Evolutionary conservation across 306 rosid species (phyloP).

Genomic region (Adenanthera pavonina): DNA sequence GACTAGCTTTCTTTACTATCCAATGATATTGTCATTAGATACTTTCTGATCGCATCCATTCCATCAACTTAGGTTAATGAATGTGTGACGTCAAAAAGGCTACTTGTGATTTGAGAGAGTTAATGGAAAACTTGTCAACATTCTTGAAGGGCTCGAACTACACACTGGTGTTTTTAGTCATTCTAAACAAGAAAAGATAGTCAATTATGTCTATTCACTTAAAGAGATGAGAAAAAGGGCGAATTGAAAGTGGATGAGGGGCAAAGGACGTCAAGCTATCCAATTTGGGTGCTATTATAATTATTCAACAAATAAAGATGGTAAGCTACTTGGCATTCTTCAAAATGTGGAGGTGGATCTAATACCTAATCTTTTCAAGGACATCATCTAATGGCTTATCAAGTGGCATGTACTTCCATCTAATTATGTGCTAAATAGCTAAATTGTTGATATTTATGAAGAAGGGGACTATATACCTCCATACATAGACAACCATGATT

Average conservation of each 20-base stretch:
- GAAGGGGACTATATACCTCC: constrained; percentile 99
- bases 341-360: constrained; percentile 63
- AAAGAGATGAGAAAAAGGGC: constrained; percentile 78
- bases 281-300: constrained; percentile 98
- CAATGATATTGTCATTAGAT: constrained; percentile 64
- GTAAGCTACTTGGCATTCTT: constrained; percentile 93
- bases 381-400: constrained; percentile 84
- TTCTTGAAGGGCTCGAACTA: constrained; percentile 90
- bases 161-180: constrained; percentile 84
- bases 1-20: constrained; percentile 92
- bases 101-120: constrained; percentile 76
- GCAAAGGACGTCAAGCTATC: constrained; percentile 92
- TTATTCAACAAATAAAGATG: constrained; percentile 81
- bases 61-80: constrained; percentile 74
- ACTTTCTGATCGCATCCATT: constrained; percentile 77
- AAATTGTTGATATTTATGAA: constrained; percentile 90
- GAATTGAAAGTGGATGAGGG: constrained; percentile 96
- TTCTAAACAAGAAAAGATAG: constrained; percentile 85
- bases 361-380: constrained; percentile 85
- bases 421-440: constrained; percentile 88
- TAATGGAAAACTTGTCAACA: constrained; percentile 68
- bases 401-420: constrained; percentile 94
- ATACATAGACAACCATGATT: constrained; percentile 92
- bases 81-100: constrained; percentile 65
- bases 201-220: constrained; percentile 53